A percentile compares a stretch with the other conserved stretches of the same genome.
phyloP scores from a whole-genome alignment of 441 rosid genomes.

The Bruguiera hainesii region DNA sequence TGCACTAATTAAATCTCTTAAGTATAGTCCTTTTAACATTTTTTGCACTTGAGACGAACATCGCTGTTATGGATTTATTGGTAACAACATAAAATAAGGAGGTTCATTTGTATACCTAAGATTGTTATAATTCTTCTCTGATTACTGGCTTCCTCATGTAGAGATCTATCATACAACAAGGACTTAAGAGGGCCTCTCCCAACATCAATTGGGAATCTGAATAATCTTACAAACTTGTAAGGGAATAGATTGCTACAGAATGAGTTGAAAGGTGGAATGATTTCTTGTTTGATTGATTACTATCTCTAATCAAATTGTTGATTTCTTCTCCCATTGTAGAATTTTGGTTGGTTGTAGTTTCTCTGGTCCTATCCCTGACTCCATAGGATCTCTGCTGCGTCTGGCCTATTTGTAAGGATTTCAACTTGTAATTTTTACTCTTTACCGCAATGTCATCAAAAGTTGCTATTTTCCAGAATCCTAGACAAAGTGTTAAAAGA shows the following conservation, averaged over 20 bases:
- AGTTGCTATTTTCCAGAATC: not conserved
- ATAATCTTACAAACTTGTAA: conserved; percentile 65
- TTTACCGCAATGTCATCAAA: not conserved
- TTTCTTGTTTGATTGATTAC: conserved; percentile 5
- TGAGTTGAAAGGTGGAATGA: not conserved
- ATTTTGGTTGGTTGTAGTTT: conserved; percentile 66
- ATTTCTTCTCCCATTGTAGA: conserved; percentile 31
- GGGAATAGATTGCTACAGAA: conserved; percentile 18
- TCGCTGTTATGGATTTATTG: no score
- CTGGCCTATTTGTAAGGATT: conserved; percentile 58
- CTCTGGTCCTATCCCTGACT: conserved; percentile 61
- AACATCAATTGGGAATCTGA: conserved; percentile 48
- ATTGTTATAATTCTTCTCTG: no score
- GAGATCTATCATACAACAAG: conserved; percentile 78
- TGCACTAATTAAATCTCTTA: no score
- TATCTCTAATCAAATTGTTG: not conserved
- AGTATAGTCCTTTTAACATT: no score
- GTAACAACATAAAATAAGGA: no score
- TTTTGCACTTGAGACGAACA: no score
- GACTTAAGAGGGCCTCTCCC: conserved; percentile 65
- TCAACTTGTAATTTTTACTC: not conserved
- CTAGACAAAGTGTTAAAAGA: not conserved
- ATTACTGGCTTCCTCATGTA: conserved; percentile 8
- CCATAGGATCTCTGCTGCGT: conserved; percentile 51
- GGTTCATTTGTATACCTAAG: no score